Evolutionary conservation across 768 basidiomycete genomes (phyloP).

Genomic region (Agaricus subrufescens): DNA sequence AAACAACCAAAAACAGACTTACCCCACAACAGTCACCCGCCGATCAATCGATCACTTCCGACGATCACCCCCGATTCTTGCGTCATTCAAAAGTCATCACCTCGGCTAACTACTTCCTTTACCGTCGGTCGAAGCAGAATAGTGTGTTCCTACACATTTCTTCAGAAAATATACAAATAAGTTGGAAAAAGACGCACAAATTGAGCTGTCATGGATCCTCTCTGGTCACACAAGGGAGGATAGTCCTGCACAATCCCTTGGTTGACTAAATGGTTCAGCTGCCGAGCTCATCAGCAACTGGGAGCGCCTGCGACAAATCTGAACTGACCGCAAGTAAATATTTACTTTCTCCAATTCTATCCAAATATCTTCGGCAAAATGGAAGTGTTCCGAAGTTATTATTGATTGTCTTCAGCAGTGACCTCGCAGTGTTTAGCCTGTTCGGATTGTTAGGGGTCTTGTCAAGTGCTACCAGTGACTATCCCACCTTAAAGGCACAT

Average conservation of each 20-base stretch:
- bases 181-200: conserved; percentile 46
- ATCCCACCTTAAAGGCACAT: conserved; percentile 68
- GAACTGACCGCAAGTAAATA: conserved; percentile 79
- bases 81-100: conserved; percentile 64
- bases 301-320: background rate
- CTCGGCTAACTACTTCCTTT: conserved; percentile 82
- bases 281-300: background rate
- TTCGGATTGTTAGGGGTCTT: background rate
- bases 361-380: conserved; percentile 93
- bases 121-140: conserved; percentile 80
- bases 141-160: conserved; percentile 65
- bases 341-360: conserved; percentile 87
- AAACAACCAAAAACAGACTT: conserved; percentile 4
- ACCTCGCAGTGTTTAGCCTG: conserved; percentile 81
- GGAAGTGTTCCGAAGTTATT: conserved; percentile 93
- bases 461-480: background rate
- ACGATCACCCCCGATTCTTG: conserved; percentile 12
- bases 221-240: conserved; percentile 84
- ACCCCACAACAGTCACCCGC: conserved; percentile 6
- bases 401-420: conserved; percentile 82
- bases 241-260: conserved; percentile 90
- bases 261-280: conserved; percentile 87
- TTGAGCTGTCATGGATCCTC: conserved; percentile 92
- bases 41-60: conserved; percentile 6
- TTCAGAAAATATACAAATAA: background rate